Conservation (phyloP, 306 rosid species). For the Erythrophleum fordii region DNA sequence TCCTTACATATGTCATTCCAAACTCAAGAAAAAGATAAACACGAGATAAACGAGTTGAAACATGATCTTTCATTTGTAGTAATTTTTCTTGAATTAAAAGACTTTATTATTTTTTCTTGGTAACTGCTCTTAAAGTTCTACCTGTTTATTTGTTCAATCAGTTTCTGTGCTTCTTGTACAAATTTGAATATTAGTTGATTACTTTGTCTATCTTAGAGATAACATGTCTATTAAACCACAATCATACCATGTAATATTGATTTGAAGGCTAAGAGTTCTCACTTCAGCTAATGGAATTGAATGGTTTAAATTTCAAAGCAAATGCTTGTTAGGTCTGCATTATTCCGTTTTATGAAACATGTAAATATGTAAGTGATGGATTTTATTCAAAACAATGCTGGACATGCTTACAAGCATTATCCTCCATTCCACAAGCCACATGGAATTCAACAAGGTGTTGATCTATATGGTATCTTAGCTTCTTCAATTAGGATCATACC, state of each 20-base stretch:
- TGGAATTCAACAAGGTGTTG: neutral
- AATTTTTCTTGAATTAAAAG: neutral
- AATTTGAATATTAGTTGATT: neutral
- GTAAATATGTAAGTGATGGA: too few relatives aligned
- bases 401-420: neutral
- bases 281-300: too few relatives aligned
- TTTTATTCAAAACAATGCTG: too few relatives aligned
- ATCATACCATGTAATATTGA: too few relatives aligned
- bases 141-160: neutral
- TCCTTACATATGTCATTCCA: too few relatives aligned
- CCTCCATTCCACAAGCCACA: slow-evolving; percentile 3
- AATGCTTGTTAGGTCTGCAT: too few relatives aligned
- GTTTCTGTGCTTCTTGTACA: neutral
- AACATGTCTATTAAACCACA: too few relatives aligned
- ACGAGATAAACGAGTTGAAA: neutral
- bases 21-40: too few relatives aligned
- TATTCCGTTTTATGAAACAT: too few relatives aligned
- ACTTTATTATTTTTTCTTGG: neutral
- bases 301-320: too few relatives aligned
- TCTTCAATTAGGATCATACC: slow-evolving; percentile 20
- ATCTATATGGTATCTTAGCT: slow-evolving; percentile 14
- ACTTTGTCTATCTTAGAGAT: neutral
- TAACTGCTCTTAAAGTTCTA: neutral
- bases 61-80: neutral
- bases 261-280: too few relatives aligned